A percentile compares a stretch with the other conserved stretches of the same genome.
Conservation (phyloP, 2,329 filamentous ascomycete genomes). For the Fusarium sp. region DNA sequence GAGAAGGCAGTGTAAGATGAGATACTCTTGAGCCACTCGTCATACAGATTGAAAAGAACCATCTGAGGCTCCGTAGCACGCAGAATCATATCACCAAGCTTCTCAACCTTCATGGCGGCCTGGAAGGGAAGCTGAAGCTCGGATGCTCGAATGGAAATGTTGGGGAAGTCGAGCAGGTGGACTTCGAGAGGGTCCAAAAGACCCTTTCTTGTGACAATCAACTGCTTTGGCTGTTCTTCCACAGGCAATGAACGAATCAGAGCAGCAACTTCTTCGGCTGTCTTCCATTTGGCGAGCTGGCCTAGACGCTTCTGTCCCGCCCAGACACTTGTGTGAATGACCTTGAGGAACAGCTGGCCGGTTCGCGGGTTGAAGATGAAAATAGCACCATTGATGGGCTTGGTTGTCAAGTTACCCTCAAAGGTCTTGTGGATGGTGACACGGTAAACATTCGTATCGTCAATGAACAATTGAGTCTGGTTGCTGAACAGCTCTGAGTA, state of each 20-base stretch:
- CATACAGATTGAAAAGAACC: constrained; percentile 98
- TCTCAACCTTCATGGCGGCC: constrained; percentile 99
- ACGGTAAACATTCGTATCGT: constrained; percentile 99
- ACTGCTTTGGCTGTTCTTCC: constrained; percentile 98
- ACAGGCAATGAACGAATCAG: constrained; percentile 95
- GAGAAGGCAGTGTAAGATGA: constrained; percentile 99
- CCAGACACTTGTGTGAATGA: constrained; percentile 99
- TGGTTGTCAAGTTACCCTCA: constrained; percentile 98
- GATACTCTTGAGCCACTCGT: constrained; percentile 98
- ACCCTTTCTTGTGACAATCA: constrained; percentile 98
- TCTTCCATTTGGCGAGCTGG: constrained; percentile 99
- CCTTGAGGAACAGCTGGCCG: constrained; percentile 97
- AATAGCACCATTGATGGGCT: constrained; percentile 99
- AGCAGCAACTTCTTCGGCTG: constrained; percentile 98
- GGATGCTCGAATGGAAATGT: constrained; percentile 97
- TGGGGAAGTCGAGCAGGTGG: constrained; percentile 97
- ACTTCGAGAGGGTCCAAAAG: constrained; percentile 96
- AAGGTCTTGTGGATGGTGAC: constrained; percentile 99
- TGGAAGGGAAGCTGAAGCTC: constrained; percentile 98
- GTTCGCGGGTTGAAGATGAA: constrained; percentile 99
- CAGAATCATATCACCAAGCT: constrained; percentile 98
- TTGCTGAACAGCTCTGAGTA: constrained; percentile 99
- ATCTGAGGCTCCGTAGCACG: constrained; percentile 99
- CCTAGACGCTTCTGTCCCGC: constrained; percentile 99
- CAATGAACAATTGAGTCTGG: constrained; percentile 98